These are phyloP conservation scores for Fusarium sp. DNA, from an alignment of 2,329 filamentous ascomycete genomes.

Conservation along the genomic window DNA sequence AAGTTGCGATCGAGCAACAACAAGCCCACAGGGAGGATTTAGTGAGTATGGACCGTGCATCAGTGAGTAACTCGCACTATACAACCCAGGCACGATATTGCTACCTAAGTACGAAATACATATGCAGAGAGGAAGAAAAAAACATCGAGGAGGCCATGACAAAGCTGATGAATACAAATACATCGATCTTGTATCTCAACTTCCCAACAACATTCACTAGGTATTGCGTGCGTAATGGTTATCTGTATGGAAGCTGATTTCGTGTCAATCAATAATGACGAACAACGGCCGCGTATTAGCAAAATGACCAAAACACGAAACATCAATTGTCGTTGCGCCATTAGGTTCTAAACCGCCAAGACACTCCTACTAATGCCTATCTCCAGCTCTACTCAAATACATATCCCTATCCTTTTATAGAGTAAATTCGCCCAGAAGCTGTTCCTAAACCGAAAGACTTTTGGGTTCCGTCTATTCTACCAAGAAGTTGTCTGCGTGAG, in stretches of 20 bases:
- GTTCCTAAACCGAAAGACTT: conserved; percentile 30
- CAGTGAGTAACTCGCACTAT: not conserved
- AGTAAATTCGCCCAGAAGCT: conserved; percentile 25
- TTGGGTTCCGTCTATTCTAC: conserved; percentile 68
- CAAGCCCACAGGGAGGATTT: not conserved
- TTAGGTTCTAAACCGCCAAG: conserved; percentile 42
- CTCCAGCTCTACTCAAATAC: conserved; percentile 29
- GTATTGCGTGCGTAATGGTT: not conserved
- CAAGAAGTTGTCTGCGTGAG: conserved; percentile 76
- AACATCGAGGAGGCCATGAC: not conserved
- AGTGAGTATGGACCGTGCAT: conserved; percentile 4
- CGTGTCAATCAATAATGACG: not conserved
- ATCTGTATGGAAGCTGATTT: not conserved
- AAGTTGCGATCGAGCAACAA: conserved; percentile 12
- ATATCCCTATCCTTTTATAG: conserved; percentile 39
- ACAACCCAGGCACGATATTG: not conserved
- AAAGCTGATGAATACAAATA: not conserved
- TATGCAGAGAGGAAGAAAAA: not conserved
- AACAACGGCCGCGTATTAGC: not conserved
- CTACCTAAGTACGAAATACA: not conserved
- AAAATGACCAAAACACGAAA: conserved; percentile 24
- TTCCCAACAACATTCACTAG: not conserved
- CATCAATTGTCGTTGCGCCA: conserved; percentile 44
- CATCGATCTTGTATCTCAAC: not conserved
- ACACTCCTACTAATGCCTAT: conserved; percentile 39